Percentiles rank a stretch among this genome's conserved stretches.
phyloP scores from a whole-genome alignment of 2,329 filamentous ascomycete species.

The Mycosphaerelloides madeirae region DNA sequence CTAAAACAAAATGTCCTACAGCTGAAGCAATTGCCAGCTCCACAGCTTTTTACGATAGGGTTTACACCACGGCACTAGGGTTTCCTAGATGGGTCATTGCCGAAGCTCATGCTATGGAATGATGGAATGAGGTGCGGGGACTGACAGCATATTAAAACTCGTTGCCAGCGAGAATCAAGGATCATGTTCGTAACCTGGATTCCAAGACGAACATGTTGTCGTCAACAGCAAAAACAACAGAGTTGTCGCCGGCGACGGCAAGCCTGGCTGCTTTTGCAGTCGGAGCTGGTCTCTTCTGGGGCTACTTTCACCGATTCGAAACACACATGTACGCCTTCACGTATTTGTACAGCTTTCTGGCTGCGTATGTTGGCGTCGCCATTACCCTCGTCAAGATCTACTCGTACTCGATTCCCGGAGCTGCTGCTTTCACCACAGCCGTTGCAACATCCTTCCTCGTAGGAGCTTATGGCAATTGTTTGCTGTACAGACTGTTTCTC shows the following conservation, averaged over 20 bases:
- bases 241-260: background rate
- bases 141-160: too few species aligned
- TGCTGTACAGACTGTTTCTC: conserved; percentile 34
- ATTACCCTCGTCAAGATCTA: conserved; percentile 17
- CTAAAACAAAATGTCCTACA: too few species aligned
- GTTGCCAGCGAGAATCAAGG: too few species aligned
- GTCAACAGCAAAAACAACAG: background rate
- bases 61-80: too few species aligned
- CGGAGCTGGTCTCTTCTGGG: conserved; percentile 20
- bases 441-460: conserved; percentile 17
- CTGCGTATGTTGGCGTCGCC: conserved; percentile 11
- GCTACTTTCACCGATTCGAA: conserved; percentile 25
- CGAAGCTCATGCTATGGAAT: too few species aligned
- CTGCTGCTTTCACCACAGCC: conserved; percentile 9
- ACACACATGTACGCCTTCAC: conserved; percentile 26
- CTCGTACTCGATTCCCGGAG: conserved; percentile 10
- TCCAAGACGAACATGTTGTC: background rate
- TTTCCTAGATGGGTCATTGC: too few species aligned
- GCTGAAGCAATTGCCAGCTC: too few species aligned
- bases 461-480: conserved; percentile 31
- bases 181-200: too few species aligned
- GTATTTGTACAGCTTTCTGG: conserved; percentile 23
- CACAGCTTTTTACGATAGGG: too few species aligned
- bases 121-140: too few species aligned
- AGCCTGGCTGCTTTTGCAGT: conserved; percentile 6